These are phyloP conservation scores for Fusarium begoniae DNA, from an alignment of 2,329 filamentous ascomycete genomes.

Conservation along the genomic window DNA sequence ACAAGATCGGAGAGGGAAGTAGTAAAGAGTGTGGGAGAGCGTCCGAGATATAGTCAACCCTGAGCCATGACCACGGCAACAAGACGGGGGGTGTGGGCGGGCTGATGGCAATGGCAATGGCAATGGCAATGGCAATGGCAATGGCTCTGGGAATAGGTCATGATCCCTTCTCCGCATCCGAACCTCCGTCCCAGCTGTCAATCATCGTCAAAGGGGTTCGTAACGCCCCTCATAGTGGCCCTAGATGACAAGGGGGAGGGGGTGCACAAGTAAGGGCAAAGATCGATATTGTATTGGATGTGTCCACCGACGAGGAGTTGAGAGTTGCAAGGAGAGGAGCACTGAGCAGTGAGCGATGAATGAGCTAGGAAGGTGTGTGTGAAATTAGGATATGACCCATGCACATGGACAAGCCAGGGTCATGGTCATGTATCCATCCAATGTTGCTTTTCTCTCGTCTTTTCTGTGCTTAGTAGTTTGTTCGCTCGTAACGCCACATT, in stretches of 20 bases:
- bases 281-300: conserved; percentile 24
- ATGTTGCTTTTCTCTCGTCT: neutral
- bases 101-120: conserved; percentile 1
- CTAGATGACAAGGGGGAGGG: conserved; percentile 37
- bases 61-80: conserved; percentile 24
- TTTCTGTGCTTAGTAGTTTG: conserved; percentile 27
- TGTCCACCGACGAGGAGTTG: conserved; percentile 9
- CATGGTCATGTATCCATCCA: neutral
- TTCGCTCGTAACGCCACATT: conserved; percentile 40
- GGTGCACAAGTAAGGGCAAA: conserved; percentile 30
- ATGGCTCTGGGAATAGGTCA: conserved; percentile 9
- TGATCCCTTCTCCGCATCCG: conserved; percentile 35
- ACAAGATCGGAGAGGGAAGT: conserved; percentile 9
- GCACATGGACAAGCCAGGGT: conserved; percentile 22
- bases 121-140: neutral
- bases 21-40: conserved; percentile 18
- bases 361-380: conserved; percentile 9
- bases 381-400: conserved; percentile 25
- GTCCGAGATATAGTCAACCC: conserved; percentile 26
- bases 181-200: conserved; percentile 33
- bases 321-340: neutral
- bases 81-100: conserved; percentile 13
- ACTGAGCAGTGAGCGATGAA: neutral
- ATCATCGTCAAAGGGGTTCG: conserved; percentile 37
- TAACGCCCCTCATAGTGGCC: conserved; percentile 23